Base-by-base conservation (phyloP, 1,139 yeast species). In the Yamadazyma aaseri region DNA sequence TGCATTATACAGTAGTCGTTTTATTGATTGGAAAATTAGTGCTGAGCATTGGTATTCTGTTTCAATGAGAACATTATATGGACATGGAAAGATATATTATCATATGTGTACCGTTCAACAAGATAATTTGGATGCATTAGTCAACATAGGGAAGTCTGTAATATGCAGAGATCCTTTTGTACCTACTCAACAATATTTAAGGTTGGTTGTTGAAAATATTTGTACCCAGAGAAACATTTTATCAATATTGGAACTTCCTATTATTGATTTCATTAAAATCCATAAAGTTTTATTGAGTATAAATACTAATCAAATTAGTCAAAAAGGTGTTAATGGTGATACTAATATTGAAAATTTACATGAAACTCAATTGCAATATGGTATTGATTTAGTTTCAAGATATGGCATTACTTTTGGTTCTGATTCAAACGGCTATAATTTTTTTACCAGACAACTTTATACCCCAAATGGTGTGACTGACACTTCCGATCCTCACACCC, bases 41-140 rank as follows among this genome's bases (percentile, higher is more conserved):
- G 83, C 92, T 1, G 87, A 83, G 52, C 74, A 76, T 54, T 84
- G 94, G 94, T 84, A 84, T 51, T 70, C 77, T 21, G 69, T 76
- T 18, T 76, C 90, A 8, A 75, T 82, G 78, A 75, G 76, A 46
- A 76, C 83, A 8, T 76, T 79, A 41, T 82, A 79, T 54, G 89
- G 92, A 2, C 87, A 81, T 51, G 94, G 94, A 1, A 84, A 84
- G 53, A 73, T 83, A 10, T 84, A 83, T 50, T 84, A 84, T 49
- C 94, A 84, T 52, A 81, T 82, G 77, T 83, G 90, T 35, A 83
- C 94, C 0, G 92, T 84, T 3, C 90, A 84, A 52, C 84, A 79
- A 55, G 89, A 84, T 53, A 82, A 83, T 45, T 60, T 84, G 44
- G 90, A 83, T 56, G 90, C 92, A 1, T 71, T 84, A 44, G 87